Conservation (phyloP, 1,284 basidiomycete species). For the Athelia psychrophila region DNA sequence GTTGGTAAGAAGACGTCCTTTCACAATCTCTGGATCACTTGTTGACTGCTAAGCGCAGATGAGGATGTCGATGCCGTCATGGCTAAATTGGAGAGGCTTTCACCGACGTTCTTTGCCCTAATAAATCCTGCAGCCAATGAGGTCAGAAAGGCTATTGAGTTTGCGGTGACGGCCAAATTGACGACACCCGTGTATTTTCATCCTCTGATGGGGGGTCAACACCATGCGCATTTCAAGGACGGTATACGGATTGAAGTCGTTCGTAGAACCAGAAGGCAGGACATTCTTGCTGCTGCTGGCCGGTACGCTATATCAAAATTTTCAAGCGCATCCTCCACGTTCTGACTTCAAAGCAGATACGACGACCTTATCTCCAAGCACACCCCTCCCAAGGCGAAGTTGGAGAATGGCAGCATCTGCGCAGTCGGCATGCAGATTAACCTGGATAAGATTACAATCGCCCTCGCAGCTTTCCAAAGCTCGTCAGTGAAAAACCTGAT, state of each 20-base stretch:
- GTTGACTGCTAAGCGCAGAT: no score
- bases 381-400: conserved; percentile 51
- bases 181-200: conserved; percentile 60
- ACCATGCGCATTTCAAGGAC: conserved; percentile 65
- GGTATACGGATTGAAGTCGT: conserved; percentile 78
- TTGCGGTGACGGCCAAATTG: conserved; percentile 62
- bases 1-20: conserved; percentile 38
- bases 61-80: conserved; percentile 60
- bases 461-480: conserved; percentile 71
- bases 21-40: no score
- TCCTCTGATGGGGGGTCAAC: conserved; percentile 68
- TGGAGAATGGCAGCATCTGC: conserved; percentile 42
- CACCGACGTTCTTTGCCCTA: conserved; percentile 45
- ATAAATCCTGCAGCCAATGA: conserved; percentile 55
- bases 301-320: conserved; percentile 40
- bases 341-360: conserved; percentile 46
- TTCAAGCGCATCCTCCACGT: not conserved
- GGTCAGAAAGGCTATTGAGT: conserved; percentile 63
- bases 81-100: conserved; percentile 57
- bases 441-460: conserved; percentile 75
- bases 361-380: conserved; percentile 69
- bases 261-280: conserved; percentile 60
- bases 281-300: conserved; percentile 80
- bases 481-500: conserved; percentile 66
- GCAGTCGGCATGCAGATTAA: conserved; percentile 79